A percentile compares a stretch with the other conserved stretches of the same genome.
phyloP scores from a whole-genome alignment of 306 rosid genomes.

The Ormosia semicastrata region DNA sequence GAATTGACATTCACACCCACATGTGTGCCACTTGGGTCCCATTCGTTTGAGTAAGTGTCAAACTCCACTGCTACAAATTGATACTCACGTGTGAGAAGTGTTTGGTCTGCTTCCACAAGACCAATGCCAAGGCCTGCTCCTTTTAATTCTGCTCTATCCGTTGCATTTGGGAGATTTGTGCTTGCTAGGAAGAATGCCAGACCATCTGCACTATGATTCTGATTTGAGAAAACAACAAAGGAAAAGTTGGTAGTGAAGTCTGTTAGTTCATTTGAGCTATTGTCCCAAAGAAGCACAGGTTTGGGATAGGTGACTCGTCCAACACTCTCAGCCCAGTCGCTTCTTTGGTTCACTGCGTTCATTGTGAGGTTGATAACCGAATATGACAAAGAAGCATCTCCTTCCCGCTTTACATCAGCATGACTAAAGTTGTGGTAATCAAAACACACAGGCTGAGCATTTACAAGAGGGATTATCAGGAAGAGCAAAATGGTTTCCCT shows the following conservation, averaged over 20 bases:
- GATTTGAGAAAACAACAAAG: constrained; percentile 36
- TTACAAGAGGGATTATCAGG: not conserved
- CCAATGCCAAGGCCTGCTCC: constrained; percentile 36
- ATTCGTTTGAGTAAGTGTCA: constrained; percentile 22
- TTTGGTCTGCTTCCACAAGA: not conserved
- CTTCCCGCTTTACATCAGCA: not conserved
- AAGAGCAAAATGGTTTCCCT: not conserved
- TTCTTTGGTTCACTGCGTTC: not conserved
- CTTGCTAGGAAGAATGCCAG: constrained; percentile 46
- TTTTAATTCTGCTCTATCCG: not conserved
- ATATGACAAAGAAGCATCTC: not conserved
- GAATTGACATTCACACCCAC: constrained; percentile 28
- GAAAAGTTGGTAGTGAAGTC: constrained; percentile 42
- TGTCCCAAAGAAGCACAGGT: constrained; percentile 32
- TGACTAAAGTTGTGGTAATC: not conserved
- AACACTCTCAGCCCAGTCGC: not conserved
- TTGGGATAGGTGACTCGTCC: constrained; percentile 22
- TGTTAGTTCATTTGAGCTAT: not conserved
- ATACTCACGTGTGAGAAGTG: not conserved
- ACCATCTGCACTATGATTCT: constrained; percentile 26
- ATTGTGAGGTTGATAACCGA: constrained; percentile 21
- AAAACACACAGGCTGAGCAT: constrained; percentile 1
- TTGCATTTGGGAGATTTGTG: not conserved
- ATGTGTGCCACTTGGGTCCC: constrained; percentile 26
- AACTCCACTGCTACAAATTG: constrained; percentile 52